Percentiles rank a stretch among this genome's conserved stretches.
These are phyloP conservation scores for Dendrobium catenatum DNA, from an alignment of 106 monocot species.

Conservation along the genomic window DNA sequence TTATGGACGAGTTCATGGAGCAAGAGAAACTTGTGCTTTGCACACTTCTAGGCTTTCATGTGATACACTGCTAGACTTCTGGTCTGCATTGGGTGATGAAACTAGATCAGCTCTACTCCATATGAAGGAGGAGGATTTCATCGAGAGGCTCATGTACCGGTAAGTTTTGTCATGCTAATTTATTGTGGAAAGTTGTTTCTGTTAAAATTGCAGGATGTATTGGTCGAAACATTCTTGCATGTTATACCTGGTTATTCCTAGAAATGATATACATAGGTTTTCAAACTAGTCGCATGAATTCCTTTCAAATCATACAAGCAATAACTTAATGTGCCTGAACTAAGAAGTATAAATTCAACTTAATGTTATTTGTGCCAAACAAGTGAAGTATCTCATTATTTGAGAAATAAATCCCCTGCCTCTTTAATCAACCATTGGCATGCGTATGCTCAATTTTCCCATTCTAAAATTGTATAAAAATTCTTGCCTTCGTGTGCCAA, in stretches of 20 bases:
- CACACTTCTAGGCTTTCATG: slow-evolving; percentile 94
- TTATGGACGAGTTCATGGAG: slow-evolving; percentile 78
- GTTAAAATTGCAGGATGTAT: neutral
- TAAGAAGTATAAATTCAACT: neutral
- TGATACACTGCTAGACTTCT: slow-evolving; percentile 83
- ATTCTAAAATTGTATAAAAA: neutral
- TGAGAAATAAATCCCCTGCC: neutral
- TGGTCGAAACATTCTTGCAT: neutral
- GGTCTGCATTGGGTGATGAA: slow-evolving; percentile 77
- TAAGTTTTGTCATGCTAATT: slow-evolving; percentile 14
- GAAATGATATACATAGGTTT: neutral
- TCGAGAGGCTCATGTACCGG: slow-evolving; percentile 94
- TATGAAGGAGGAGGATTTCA: slow-evolving; percentile 99
- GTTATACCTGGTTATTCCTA: neutral
- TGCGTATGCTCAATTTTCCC: neutral
- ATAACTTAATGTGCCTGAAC: neutral
- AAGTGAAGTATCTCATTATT: neutral
- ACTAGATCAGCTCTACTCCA: slow-evolving; percentile 65
- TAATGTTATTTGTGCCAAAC: neutral
- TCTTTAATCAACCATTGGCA: neutral
- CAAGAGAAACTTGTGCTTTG: slow-evolving; percentile 89
- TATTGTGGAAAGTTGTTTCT: neutral
- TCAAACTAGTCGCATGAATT: neutral
- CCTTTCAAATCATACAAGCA: neutral
- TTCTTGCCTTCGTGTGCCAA: neutral